Percentiles rank a stretch among this genome's conserved stretches.
Evolutionary conservation across 345 rosid genomes (phyloP).

Genomic region (Orychophragmus violaceus): DNA sequence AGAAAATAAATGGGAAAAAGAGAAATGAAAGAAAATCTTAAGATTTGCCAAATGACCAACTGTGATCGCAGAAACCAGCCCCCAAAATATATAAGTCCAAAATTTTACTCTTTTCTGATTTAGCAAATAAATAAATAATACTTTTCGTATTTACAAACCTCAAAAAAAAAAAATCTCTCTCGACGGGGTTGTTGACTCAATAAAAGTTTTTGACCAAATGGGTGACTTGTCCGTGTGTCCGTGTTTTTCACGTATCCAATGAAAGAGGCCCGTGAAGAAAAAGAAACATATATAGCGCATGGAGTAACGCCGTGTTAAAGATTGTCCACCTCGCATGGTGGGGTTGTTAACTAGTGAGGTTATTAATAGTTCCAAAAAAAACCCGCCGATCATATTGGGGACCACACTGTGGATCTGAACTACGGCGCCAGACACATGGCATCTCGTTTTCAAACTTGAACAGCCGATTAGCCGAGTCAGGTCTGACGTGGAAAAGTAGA

Average conservation of each 20-base stretch:
- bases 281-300: neutral
- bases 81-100: neutral
- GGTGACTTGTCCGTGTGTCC: neutral
- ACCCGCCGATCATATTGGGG: slow-evolving; percentile 6
- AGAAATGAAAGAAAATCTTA: neutral
- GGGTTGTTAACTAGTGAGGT: neutral
- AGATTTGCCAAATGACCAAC: neutral
- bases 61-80: slow-evolving; percentile 8
- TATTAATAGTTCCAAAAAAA: slow-evolving; percentile 10
- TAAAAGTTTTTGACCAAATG: neutral
- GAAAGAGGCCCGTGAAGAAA: neutral
- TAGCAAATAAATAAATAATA: too few species aligned
- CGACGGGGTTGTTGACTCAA: slow-evolving; percentile 20
- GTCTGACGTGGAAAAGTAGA: slow-evolving; percentile 15
- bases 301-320: neutral
- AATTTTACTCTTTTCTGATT: too few species aligned
- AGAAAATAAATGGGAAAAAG: slow-evolving; percentile 2
- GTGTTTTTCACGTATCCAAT: neutral
- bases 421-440: slow-evolving; percentile 18
- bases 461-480: slow-evolving; percentile 7
- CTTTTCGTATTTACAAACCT: too few species aligned
- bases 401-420: slow-evolving; percentile 1
- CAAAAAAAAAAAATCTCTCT: neutral
- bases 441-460: neutral
- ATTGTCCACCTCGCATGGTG: neutral